Evolutionary conservation across 2,329 filamentous ascomycete genomes (phyloP), one percentile per base, ranked within the genome.

Genomic region (Gyromitra esculenta): DNA sequence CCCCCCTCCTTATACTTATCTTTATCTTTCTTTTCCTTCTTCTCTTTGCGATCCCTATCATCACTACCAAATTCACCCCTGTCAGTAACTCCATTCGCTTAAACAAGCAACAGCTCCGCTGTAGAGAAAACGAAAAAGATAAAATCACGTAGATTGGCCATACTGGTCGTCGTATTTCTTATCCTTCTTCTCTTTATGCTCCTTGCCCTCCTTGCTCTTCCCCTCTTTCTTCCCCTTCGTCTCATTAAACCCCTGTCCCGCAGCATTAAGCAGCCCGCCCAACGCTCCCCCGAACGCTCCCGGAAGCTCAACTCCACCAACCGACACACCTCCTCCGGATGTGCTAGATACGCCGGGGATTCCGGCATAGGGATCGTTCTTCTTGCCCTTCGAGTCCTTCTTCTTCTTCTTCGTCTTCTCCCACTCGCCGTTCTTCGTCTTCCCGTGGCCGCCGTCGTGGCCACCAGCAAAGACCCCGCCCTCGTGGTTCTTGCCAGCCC

Each of bases 401-500:
- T 79, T 79, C 70, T 79, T 79, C 73, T 77, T 81, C 72, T 79
- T 80, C 9, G 77, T 54, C 48, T 79, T 80, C 3, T 77, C 76
- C 72, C 80, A 80, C 41, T 81, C 80, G 5, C 80, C 75, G 2
- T 71, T 74, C 18, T 79, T 77, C 2, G 78, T 75, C 45, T 81
- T 81, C 5, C 79, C 79, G 18, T 81, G 80, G 0, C 80, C 80
- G n/a, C 80, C 80, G 0, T 72, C 76, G 15, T 78, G 77, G 4
- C 77, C 79, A 35, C 80, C 80, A 2, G 70, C 77, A 41, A 80
- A 75, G 21, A 80, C 76, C 11, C 80, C 80, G 45, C 80, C 83
- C 11, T 83, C 85, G 82, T 97, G 93, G 82, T 98, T 99, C 82
- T 90, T 91, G 57, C 95, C 94, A 7, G 87, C 87, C 81, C 89